phyloP scores from a whole-genome alignment of 768 basidiomycete species.

The Mycena galopus region DNA sequence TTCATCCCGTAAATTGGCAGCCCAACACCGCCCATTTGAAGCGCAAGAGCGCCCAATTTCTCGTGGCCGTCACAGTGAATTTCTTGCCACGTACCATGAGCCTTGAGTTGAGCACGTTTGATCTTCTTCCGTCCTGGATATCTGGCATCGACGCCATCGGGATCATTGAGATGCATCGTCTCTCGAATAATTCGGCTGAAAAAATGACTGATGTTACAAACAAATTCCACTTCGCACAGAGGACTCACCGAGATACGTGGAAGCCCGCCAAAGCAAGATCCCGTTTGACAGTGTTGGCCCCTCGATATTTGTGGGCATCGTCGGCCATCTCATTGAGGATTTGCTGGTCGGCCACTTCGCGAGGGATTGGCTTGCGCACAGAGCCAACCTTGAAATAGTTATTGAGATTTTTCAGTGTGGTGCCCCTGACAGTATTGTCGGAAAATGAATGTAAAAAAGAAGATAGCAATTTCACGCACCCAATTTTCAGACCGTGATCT shows the following conservation, averaged over 20 bases:
- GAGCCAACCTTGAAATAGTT: constrained; percentile 34
- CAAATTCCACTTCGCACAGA: not conserved
- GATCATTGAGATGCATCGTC: constrained; percentile 33
- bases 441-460: not conserved
- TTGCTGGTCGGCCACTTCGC: constrained; percentile 34
- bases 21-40: constrained; percentile 43
- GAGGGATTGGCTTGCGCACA: constrained; percentile 32
- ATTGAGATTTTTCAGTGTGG: constrained; percentile 32
- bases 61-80: constrained; percentile 45
- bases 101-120: constrained; percentile 28
- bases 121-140: constrained; percentile 38
- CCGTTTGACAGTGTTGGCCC: not conserved
- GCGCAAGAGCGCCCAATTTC: constrained; percentile 42
- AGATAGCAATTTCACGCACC: constrained; percentile 2
- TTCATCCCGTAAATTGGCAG: constrained; percentile 42
- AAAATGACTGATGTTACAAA: not conserved
- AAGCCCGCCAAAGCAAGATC: constrained; percentile 4
- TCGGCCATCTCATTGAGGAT: constrained; percentile 37
- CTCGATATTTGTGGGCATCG: constrained; percentile 28
- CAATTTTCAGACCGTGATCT: constrained; percentile 2
- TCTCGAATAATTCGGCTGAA: constrained; percentile 37
- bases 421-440: constrained; percentile 12
- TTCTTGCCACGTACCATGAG: constrained; percentile 41
- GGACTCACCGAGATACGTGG: constrained; percentile 34
- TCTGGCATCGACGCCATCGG: constrained; percentile 37